Evolutionary conservation across 768 basidiomycete genomes (phyloP), one percentile per base, ranked within the genome.

Genomic region (Hypsizygus marmoreus): DNA sequence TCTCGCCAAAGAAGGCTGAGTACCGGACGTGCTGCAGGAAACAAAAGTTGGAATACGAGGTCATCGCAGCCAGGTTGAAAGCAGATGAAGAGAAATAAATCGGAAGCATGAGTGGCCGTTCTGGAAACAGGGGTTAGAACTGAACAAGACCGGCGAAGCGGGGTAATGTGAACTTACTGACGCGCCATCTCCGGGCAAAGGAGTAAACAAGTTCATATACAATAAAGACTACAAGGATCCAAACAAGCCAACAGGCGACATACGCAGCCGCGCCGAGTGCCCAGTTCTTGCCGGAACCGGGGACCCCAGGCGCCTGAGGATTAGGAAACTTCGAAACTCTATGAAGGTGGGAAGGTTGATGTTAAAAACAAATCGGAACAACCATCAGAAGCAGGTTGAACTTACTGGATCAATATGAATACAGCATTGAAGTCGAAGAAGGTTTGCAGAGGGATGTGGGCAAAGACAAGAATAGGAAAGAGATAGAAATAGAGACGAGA

Each of bases 381-480:
- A n/a, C n/a, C n/a, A n/a, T n/a, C n/a, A n/a, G n/a, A n/a, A n/a
- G n/a, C 28, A 45, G 43, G 34, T 29, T 33, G 32, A 16, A 84
- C 91, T 71, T 60, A 93, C 91, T 91, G 82, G 31, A 92, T 61
- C 56, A 94, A 64, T 55, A 92, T 82, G 69, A 83, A 95, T 53
- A 86, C 82, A 55, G 85, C 82, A 63, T 94, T 93, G 64, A 93
- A 91, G 60, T 95, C 93, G 63, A 95, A 84, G 60, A 87, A 94
- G 1, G 86, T 82, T 63, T 93, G 91, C 7, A 89, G 62, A 19
- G 82, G 81, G 30, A 91, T 67, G 59, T 90, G 85, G 14, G 79
- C 81, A 62, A 91, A 81, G 5, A 81, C 75, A 51, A 91, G 63
- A 12, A 91, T 30, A n/a, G 86, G 87, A 61, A 80, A 82, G 25